Evolutionary conservation across 108 stramenopile genomes (phyloP).

Genomic region (Pseudonitzschia delicatissima): DNA sequence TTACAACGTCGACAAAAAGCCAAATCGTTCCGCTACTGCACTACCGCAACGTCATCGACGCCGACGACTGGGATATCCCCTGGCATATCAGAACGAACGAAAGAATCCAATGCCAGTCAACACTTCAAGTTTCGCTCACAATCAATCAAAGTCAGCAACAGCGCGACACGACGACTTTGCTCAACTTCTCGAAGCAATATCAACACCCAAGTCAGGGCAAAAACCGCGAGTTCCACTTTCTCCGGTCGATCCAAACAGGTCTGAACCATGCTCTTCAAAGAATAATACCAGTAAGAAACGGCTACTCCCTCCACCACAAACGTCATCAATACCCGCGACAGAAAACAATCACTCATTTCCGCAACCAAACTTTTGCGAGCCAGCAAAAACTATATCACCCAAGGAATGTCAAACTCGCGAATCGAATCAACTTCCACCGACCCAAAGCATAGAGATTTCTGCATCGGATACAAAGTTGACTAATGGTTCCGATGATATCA

Average conservation of each 20-base stretch:
- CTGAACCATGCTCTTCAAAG: too few species aligned
- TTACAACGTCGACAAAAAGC: neutral
- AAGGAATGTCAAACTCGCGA: neutral
- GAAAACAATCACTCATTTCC: too few species aligned
- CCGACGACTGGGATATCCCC: slow-evolving; percentile 6
- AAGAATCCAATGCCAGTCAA: neutral
- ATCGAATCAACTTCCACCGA: neutral
- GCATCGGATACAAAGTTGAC: neutral
- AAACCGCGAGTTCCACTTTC: neutral
- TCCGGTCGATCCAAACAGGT: slow-evolving; percentile 3
- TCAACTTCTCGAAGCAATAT: slow-evolving; percentile 5
- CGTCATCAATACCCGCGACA: neutral
- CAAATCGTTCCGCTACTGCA: slow-evolving; percentile 10
- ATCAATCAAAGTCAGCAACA: neutral
- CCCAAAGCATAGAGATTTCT: too few species aligned
- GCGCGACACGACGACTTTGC: slow-evolving; percentile 1
- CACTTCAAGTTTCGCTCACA: neutral
- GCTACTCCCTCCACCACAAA: neutral
- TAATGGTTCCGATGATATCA: neutral
- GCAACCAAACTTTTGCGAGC: too few species aligned
- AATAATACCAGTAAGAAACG: too few species aligned
- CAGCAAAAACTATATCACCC: too few species aligned
- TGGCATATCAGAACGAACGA: neutral
- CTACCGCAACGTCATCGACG: slow-evolving; percentile 20
- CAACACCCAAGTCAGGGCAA: neutral